These are phyloP conservation scores for Neonectria faginata DNA, from an alignment of 2,329 filamentous ascomycete species.

Conservation along the genomic window DNA sequence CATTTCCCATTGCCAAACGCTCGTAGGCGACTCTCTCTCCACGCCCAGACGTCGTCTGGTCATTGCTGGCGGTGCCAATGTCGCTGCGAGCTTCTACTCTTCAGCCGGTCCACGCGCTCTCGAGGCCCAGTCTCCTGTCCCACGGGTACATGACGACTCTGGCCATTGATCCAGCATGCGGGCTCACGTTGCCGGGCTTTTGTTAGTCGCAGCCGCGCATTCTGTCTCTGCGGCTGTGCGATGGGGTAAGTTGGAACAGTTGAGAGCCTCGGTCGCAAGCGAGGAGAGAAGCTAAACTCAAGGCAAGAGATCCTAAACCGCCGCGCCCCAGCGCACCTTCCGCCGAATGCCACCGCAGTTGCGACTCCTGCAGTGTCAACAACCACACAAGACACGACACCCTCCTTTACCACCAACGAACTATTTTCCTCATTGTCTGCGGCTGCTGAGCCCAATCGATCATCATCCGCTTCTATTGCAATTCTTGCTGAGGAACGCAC, in stretches of 20 bases:
- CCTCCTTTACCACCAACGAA: background rate
- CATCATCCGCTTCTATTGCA: background rate
- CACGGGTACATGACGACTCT: constrained; percentile 12
- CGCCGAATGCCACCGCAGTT: constrained; percentile 17
- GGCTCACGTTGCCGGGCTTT: constrained; percentile 33
- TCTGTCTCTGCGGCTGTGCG: constrained; percentile 32
- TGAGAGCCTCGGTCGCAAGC: background rate
- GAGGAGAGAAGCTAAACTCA: constrained; percentile 8
- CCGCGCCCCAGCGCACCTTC: constrained; percentile 10
- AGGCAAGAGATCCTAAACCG: constrained; percentile 12
- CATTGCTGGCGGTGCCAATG: constrained; percentile 3
- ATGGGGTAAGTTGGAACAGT: constrained; percentile 23
- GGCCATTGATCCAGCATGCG: constrained; percentile 34
- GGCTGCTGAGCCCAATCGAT: background rate
- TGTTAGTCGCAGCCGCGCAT: constrained; percentile 33
- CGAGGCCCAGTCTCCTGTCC: constrained; percentile 3
- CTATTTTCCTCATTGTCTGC: background rate
- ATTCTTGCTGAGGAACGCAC: background rate
- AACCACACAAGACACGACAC: background rate
- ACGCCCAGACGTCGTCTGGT: constrained; percentile 16
- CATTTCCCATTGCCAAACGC: constrained; percentile 9
- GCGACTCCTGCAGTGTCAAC: constrained; percentile 11
- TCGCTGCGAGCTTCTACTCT: background rate
- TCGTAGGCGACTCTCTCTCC: constrained; percentile 2
- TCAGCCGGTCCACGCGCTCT: constrained; percentile 1